Base-by-base conservation (phyloP, 2,329 filamentous ascomycete genomes). In the Achaetomium macrosporum region DNA sequence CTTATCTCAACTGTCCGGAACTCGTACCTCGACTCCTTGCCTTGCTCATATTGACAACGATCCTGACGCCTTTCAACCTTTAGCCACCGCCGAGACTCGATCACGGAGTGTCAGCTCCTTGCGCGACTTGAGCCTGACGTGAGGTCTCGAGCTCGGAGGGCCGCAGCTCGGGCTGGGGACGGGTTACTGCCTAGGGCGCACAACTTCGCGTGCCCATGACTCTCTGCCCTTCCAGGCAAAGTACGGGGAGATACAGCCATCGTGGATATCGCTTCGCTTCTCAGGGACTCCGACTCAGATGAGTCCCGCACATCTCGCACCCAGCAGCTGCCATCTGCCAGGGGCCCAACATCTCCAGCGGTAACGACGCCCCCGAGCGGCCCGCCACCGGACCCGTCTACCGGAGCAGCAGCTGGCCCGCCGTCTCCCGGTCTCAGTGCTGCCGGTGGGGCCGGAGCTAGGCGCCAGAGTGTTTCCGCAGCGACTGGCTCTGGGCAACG, bases 211-310 rank as follows among this genome's bases (percentile, higher is more conserved):
- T 25, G 25, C 66, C 63, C 63, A 71, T 70, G 68, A 69, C 59
- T 61, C 42, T 30, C 44, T 50, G 59, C 56, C 60, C 42, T 51
- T 56, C 40, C 49, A 59, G 60, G 60, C 61, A 57, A 47, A 49
- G 44, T 47, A 51, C 46, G 49, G 56, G 53, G 57, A 69, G 67
- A 67, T 62, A 78, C 78, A 80, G 82, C 76, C 83, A 91, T 78
- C 81, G 85, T 96, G 90, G 90, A 96, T 91, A 95, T 96, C 87
- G 83, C 88, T 73, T 85, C 87, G 62, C 82, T 96, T 62, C 81
- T 96, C 72, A 88, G 91, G 79, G 80, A 78, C 68, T 75, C 83
- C 68, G 83, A 83, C 79, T 84, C 85, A 72, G 75, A 83, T 79
- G 84, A 87, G 79, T 84, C 84, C 70, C 76, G 77, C 63, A 71